Evolutionary conservation across 73 alveolate genomes (phyloP), one percentile per base, ranked within the genome.

Genomic region (Paramecium sonneborni): DNA sequence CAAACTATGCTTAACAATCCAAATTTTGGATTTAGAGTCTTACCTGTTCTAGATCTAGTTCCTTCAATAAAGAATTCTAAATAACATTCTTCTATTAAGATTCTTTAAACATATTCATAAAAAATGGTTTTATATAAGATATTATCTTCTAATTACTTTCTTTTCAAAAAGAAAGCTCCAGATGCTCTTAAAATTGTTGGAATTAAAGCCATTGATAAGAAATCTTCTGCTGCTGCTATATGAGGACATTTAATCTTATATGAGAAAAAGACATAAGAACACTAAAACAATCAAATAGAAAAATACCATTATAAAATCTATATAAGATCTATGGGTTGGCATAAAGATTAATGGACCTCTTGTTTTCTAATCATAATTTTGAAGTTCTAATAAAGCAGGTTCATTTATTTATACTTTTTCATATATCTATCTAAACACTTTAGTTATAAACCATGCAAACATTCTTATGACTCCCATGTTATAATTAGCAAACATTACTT

Each of bases 201-300:
- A 37, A 96, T 96, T 23, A 97, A 23, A 2, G 95, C 93, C 67
- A 97, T 95, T 26, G 92, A 92, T 57, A 96, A 69, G 93, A 97
- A 97, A 57, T 97, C 99, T 34, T 97, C 99, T 57, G 98, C 98
- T 9, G 99, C 97, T 38, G 98, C 98, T 48, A 97, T 97, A 62
- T 95, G 98, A 1, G 99, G 99, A 52, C 95, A 92, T 90, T 96
- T 92, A 69, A 96, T 86, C 39, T 93, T 93, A 87, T 96, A 96
- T 41, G 95, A 92, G 79, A 93, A 96, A 92, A 96, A 95, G 28
- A 96, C 94, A 44, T 93, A 93, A 28, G 97, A 95, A 24, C 90
- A 79, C 90, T 79, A 79, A 20, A 20, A 79, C 10, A 37, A 43
- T n/a, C n/a, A 20, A 34, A 6, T 0, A 43, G 5, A 20, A 6